Conservation (phyloP, 176 grass and related monocot genomes). For the Phragmites australis region DNA sequence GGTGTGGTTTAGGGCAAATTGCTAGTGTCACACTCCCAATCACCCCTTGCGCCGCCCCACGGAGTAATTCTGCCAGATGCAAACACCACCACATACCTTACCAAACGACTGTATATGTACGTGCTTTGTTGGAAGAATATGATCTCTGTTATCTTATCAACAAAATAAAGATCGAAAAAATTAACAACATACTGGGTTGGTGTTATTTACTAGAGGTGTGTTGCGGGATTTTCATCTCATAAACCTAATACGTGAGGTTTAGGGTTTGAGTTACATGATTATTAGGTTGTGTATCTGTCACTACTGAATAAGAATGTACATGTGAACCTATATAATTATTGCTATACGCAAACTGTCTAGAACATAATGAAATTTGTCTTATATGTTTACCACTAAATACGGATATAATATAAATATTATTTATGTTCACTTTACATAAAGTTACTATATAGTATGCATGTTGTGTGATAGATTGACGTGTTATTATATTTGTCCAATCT, state of each 20-base stretch:
- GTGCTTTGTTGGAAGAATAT: neutral
- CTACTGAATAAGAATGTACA: too few relatives aligned
- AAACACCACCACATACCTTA: neutral
- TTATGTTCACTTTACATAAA: neutral
- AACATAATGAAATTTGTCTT: too few relatives aligned
- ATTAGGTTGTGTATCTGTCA: fast-evolving
- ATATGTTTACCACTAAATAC: neutral
- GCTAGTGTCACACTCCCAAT: conserved; percentile 30
- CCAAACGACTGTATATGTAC: neutral
- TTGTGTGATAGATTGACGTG: neutral
- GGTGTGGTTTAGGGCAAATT: neutral
- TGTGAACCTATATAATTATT: too few relatives aligned
- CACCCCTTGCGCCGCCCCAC: neutral
- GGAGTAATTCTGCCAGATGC: neutral
- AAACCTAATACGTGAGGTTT: too few relatives aligned
- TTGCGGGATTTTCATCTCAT: too few relatives aligned
- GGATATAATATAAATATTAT: neutral
- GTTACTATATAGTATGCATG: too few relatives aligned
- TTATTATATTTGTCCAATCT: neutral
- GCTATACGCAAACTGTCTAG: neutral
- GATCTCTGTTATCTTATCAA: too few relatives aligned
- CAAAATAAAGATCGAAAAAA: too few relatives aligned
- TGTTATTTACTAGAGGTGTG: neutral
- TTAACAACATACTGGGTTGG: too few relatives aligned
- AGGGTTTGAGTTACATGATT: neutral